Evolutionary conservation across 129 eudicot species (phyloP).

Genomic region (Erigeron canadensis): DNA sequence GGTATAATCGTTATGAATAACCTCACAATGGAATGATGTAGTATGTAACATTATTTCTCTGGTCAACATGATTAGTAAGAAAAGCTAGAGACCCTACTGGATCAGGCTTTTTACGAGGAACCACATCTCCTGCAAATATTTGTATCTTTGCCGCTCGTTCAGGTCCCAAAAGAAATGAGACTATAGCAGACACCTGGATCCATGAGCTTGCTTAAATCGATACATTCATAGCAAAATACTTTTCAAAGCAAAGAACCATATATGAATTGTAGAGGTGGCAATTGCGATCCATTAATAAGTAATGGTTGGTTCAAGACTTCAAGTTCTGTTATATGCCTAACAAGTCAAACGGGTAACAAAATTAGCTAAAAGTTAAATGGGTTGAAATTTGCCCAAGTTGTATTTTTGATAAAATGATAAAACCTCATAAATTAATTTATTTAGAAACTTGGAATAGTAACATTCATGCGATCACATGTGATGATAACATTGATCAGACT

Average conservation of each 20-base stretch:
- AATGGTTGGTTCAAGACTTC: too few species aligned
- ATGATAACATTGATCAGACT: too few species aligned
- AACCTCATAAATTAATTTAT: too few species aligned
- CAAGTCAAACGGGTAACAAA: too few species aligned
- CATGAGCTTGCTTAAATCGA: not conserved
- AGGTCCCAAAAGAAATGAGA: slow-evolving; percentile 88
- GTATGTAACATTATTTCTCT: not conserved
- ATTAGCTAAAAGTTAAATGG: not conserved
- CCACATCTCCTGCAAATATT: slow-evolving; percentile 97
- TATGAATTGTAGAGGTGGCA: not conserved
- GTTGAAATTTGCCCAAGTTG: not conserved
- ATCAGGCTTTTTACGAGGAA: slow-evolving; percentile 96
- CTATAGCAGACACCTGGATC: slow-evolving; percentile 92
- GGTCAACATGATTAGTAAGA: not conserved
- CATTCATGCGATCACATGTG: too few species aligned
- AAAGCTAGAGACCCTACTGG: slow-evolving; percentile 52
- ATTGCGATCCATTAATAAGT: not conserved
- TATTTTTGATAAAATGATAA: too few species aligned
- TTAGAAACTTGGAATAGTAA: too few species aligned
- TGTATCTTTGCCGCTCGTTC: slow-evolving; percentile 82
- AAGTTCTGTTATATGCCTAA: too few species aligned
- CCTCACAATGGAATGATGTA: not conserved
- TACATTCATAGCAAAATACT: not conserved
- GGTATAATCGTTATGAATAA: not conserved
- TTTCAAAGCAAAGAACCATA: not conserved